phyloP scores from a whole-genome alignment of 768 basidiomycete species.

The Leccinum incarnatum region DNA sequence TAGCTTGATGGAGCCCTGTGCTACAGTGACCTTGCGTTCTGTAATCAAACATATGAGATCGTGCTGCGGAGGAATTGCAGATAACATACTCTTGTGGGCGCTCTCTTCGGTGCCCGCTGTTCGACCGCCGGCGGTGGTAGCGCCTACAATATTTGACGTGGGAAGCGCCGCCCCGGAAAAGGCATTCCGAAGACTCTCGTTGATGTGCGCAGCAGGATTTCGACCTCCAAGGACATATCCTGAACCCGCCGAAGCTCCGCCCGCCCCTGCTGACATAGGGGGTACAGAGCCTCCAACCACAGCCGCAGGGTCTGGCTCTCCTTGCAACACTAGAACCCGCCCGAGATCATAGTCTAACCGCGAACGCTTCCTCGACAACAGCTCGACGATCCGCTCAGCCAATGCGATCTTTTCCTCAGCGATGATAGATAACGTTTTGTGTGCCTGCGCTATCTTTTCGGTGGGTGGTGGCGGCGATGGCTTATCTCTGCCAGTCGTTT shows the following conservation, averaged over 20 bases:
- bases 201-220: constrained; percentile 41
- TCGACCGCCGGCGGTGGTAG: constrained; percentile 11
- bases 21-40: constrained; percentile 31
- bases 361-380: constrained; percentile 45
- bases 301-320: constrained; percentile 38
- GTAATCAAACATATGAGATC: constrained; percentile 3
- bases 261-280: constrained; percentile 15
- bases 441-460: constrained; percentile 30
- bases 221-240: constrained; percentile 35
- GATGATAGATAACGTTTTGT: constrained; percentile 31
- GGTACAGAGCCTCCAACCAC: constrained; percentile 29
- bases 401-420: constrained; percentile 43
- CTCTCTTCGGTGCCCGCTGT: constrained; percentile 23
- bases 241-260: constrained; percentile 13
- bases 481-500: constrained; percentile 31
- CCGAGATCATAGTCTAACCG: constrained; percentile 47
- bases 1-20: constrained; percentile 33
- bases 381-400: constrained; percentile 42
- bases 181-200: constrained; percentile 38
- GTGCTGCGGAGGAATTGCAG: background rate
- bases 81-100: constrained; percentile 29
- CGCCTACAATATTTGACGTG: constrained; percentile 9
- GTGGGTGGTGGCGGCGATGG: constrained; percentile 26
- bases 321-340: constrained; percentile 43
- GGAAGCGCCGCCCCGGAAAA: constrained; percentile 29